Base-by-base conservation (phyloP, 768 basidiomycete species). In the Favolaschia claudopus region DNA sequence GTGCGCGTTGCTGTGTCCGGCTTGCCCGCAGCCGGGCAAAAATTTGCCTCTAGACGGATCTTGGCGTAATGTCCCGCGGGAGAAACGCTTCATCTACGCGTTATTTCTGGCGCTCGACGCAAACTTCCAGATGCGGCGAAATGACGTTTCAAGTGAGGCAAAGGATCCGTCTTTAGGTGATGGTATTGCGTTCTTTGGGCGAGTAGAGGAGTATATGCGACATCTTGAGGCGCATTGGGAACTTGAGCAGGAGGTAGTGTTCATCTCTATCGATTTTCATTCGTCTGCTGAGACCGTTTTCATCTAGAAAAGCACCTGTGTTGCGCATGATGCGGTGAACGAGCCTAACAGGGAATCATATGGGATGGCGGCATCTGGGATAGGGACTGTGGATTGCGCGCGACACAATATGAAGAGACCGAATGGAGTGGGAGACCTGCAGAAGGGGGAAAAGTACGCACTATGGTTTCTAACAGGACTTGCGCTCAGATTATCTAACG, bases 131-230 rank as follows among this genome's bases (percentile, higher is more conserved):
- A n/a, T 77, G 7, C 77, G 73, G 37, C 64, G 70, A 1, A 64
- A 65, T 37, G 42, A 65, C 8, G 63, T 72, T 2, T 73, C 70
- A 4, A 70, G 50, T 12, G 64, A 71, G 13, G 44, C 38, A 10
- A 50, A 39, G n/a, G 73, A 75, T 54, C 69, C 73, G 13, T 62
- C 66, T 13, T 64, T 76, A 4, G 52, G 66, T 10, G 38, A 69
- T 12, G 74, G 74, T 1, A 69, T 54, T 46, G 65, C 65, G 4
- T 77, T 74, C 46, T 66, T 74, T 51, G 69, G 74, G 0, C 57
- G 67, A 10, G 58, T 70, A 22, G 22, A 42, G 19, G 27, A 28
- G 10, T 77, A 71, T 57, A 64, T 62, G 37, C 54, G 47, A 5
- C 62, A 71, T 59, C 6, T 45, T 5, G 8, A 5, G 2, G 4